These are phyloP conservation scores for Apiosordaria backusii DNA, from an alignment of 495 filamentous ascomycete genomes.

Conservation along the genomic window DNA sequence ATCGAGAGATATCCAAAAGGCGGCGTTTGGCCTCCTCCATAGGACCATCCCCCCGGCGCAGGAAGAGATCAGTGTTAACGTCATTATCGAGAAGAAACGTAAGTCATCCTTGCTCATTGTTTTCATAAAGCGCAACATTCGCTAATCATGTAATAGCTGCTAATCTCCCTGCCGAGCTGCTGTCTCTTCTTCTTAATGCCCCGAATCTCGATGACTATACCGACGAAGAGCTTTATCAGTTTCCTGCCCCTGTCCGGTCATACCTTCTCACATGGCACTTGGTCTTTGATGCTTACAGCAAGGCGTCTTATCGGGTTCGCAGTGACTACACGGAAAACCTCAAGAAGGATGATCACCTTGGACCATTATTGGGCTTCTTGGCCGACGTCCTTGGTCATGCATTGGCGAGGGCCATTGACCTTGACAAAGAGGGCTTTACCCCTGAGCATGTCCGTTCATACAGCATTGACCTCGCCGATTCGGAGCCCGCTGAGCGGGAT, in stretches of 20 bases:
- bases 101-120: conserved; percentile 2
- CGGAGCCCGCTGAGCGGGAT: conserved; percentile 59
- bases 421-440: conserved; percentile 43
- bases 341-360: conserved; percentile 66
- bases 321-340: conserved; percentile 72
- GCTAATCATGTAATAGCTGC: conserved; percentile 40
- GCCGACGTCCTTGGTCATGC: conserved; percentile 79
- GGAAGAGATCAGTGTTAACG: conserved; percentile 79
- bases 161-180: conserved; percentile 63
- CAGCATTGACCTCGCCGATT: conserved; percentile 50
- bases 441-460: conserved; percentile 68
- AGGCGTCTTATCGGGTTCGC: conserved; percentile 75
- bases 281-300: conserved; percentile 80
- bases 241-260: conserved; percentile 53
- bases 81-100: conserved; percentile 68
- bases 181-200: conserved; percentile 60
- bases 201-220: conserved; percentile 45
- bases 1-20: conserved; percentile 69
- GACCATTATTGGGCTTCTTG: conserved; percentile 68
- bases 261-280: conserved; percentile 93
- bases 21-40: conserved; percentile 79
- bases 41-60: conserved; percentile 69
- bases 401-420: conserved; percentile 59
- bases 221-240: conserved; percentile 48
- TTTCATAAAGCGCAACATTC: neutral